Base-by-base conservation (phyloP, 140 eudicot species). In the Stevia rebaudiana region DNA sequence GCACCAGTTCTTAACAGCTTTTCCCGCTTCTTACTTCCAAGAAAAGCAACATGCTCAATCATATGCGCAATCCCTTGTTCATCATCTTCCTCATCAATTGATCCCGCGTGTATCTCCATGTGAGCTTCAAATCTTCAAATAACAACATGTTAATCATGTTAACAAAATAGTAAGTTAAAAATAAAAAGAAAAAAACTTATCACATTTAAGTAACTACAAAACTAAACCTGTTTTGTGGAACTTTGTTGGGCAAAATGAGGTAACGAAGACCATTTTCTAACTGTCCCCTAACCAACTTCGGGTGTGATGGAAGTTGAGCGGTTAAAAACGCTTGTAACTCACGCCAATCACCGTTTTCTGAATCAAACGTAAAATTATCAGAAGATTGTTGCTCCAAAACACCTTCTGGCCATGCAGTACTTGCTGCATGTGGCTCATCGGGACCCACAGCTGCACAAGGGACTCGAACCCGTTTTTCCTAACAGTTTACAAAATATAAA, bases 41-140 rank as follows among this genome's bases (percentile, higher is more conserved):
- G 95, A 78, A 94, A 94, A 24, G 99, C 97, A 59, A 94, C 99
- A 71, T 94, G 99, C 69, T 94, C 99, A 72, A 94, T 94, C 97
- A 94, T 94, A 73, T 94, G 99, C 17, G 99, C 99, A 77, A 94
- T 88, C 37, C 99, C 99, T 79, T 94, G 99, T 75, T 94, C 99
- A 66, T 94, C 99, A 7, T 94, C 94, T 65, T 94, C 99, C 82
- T 94, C 99, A 60, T 94, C 99, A 74, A 94, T 85, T 25, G 99
- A 94, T 19, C 99, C 97, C 23, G 70, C 99, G 69, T 94, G 97
- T 74, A 94, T 83, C 79, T 94, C 97, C 99, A 94, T 94, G 76
- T 94, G 99, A 9, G 97, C 99, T 83, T 94, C 99, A 82, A 88
- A 83, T 69, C 98, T 91, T 59, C 46, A 72, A 62, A 59, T 39